Base-by-base conservation (phyloP, 2,329 filamentous ascomycete species). In the Coccinonectria pachysandricola region DNA sequence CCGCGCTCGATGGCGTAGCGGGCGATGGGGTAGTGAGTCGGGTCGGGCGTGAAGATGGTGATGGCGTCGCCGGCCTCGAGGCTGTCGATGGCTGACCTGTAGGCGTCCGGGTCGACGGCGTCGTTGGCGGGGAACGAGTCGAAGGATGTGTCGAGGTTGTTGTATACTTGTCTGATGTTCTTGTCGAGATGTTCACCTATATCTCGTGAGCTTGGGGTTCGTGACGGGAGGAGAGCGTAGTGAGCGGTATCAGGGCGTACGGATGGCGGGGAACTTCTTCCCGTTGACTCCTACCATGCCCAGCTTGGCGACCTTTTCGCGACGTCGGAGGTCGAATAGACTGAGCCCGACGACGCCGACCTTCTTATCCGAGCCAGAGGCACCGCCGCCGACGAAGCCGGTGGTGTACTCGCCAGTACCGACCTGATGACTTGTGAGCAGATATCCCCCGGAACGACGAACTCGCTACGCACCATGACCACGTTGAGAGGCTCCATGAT, bases 391-490 rank as follows among this genome's bases (percentile, higher is more conserved):
- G 31, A 94, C 86, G 45, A 91, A 95, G 31, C 87, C 87, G 21
- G 88, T 95, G 46, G 88, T 95, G 68, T 95, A 95, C 68, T 95
- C 87, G 48, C 87, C 88, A 8, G 87, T 94, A 39, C 87, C 87
- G 32, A 94, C 73, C 80, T 78, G 34, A n/a, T n/a, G n/a, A n/a
- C n/a, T n/a, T n/a, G n/a, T n/a, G n/a, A n/a, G n/a, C n/a, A n/a
- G n/a, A n/a, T n/a, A n/a, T n/a, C n/a, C n/a, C n/a, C n/a, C n/a
- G n/a, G n/a, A n/a, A n/a, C n/a, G n/a, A n/a, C n/a, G n/a, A n/a
- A n/a, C n/a, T n/a, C n/a, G n/a, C n/a, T n/a, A n/a, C 62, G 49
- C 45, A 75, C 75, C 75, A 81, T 81, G 50, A 81, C 62, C 41
- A 81, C 75, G 42, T 72, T 77, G 35, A 79, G 64, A 39, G 71